These are phyloP conservation scores for Lumnitzera racemosa DNA, from an alignment of 345 rosid species.

Conservation along the genomic window DNA sequence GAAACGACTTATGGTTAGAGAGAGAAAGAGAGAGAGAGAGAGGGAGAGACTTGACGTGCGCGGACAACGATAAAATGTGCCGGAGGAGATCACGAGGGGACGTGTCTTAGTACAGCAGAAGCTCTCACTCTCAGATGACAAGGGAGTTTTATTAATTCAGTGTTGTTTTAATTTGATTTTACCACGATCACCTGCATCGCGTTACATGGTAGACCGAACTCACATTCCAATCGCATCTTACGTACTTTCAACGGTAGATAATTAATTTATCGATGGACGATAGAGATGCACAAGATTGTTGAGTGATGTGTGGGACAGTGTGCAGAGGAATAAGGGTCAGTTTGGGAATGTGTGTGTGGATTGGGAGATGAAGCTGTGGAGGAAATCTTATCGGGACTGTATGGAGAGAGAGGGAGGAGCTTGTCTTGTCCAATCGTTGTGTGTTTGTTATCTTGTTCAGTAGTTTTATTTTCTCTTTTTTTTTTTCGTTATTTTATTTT, in stretches of 20 bases:
- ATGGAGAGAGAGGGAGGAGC: conserved; percentile 18
- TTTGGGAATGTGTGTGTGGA: conserved; percentile 9
- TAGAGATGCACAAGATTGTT: neutral
- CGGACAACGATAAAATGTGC: conserved; percentile 7
- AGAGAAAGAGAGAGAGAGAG: neutral
- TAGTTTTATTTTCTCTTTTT: no score
- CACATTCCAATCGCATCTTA: no score
- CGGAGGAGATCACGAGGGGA: neutral
- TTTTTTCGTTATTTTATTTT: no score
- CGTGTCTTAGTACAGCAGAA: neutral
- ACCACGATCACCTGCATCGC: conserved; percentile 2
- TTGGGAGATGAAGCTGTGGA: conserved; percentile 10
- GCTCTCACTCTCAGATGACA: no score
- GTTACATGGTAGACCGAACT: neutral
- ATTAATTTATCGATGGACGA: neutral
- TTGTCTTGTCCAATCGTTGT: conserved; percentile 17
- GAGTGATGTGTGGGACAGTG: neutral
- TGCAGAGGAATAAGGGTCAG: conserved; percentile 15
- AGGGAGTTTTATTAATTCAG: no score
- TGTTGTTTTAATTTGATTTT: no score
- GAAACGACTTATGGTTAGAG: conserved; percentile 6
- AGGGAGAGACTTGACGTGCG: conserved; percentile 5
- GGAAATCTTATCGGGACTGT: conserved; percentile 26
- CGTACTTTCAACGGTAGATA: neutral
- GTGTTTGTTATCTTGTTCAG: no score